phyloP scores from a whole-genome alignment of 2,329 filamentous ascomycete species.

The Claviceps spartinae region DNA sequence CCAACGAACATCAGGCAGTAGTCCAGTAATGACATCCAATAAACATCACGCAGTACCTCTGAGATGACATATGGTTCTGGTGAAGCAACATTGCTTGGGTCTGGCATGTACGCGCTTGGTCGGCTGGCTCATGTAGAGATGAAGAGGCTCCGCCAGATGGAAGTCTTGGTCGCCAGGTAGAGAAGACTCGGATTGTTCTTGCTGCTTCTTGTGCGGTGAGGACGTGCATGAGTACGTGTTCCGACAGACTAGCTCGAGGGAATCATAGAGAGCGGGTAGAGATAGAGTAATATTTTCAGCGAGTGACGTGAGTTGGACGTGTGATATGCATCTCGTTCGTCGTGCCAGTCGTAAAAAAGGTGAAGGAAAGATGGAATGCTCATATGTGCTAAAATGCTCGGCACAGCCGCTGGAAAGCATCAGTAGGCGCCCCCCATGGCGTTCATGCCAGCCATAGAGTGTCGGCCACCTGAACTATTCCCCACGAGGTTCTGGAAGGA shows the following conservation, averaged over 20 bases:
- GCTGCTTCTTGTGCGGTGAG: neutral
- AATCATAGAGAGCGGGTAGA: neutral
- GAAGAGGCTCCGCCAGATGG: neutral
- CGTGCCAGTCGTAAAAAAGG: neutral
- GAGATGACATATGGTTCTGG: neutral
- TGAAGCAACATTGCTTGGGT: neutral
- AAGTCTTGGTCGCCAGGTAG: neutral
- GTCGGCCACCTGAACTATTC: conserved; percentile 24
- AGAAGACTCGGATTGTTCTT: neutral
- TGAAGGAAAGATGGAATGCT: neutral
- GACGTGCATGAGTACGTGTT: neutral
- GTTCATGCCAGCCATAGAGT: conserved; percentile 15
- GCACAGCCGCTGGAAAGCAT: neutral
- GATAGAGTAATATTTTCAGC: neutral
- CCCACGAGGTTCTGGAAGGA: conserved; percentile 38
- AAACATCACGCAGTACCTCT: neutral
- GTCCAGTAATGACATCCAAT: neutral
- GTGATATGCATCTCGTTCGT: neutral
- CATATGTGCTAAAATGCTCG: neutral
- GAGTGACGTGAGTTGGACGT: neutral
- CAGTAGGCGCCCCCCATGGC: conserved; percentile 11
- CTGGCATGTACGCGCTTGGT: neutral
- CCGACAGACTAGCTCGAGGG: neutral
- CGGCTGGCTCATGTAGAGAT: neutral
- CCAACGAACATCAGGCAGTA: neutral